Evolutionary conservation across 148 eudicot genomes (phyloP).

Genomic region (Rhododendron griersonianum): DNA sequence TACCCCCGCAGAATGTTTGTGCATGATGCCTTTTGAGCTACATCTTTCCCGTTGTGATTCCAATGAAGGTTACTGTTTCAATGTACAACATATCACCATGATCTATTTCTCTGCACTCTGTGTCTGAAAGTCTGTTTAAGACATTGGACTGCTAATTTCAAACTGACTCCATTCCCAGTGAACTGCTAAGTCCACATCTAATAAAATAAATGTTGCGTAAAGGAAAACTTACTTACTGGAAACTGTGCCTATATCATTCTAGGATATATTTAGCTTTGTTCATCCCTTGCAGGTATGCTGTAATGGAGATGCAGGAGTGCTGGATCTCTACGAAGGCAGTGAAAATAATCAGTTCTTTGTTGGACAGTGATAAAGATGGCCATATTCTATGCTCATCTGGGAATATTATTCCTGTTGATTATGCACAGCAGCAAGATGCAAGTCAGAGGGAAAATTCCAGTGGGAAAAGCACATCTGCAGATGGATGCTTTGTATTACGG

Average conservation of each 20-base stretch:
- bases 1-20: not conserved
- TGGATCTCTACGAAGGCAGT: conserved; percentile 39
- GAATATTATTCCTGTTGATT: conserved; percentile 7
- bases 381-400: conserved; percentile 48
- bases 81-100: not conserved
- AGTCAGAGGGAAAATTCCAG: conserved; percentile 11
- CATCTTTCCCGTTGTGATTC: not conserved
- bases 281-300: conserved; percentile 41
- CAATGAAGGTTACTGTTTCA: not conserved
- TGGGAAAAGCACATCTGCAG: conserved; percentile 18
- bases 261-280: not conserved
- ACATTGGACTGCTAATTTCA: not conserved
- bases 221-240: not conserved
- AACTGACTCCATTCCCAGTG: not conserved
- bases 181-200: not conserved
- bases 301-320: conserved; percentile 32
- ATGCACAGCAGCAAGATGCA: conserved; percentile 16
- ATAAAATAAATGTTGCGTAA: not conserved
- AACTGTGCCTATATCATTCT: not conserved
- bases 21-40: not conserved
- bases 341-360: conserved; percentile 30
- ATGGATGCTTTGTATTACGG: conserved; percentile 49
- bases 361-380: conserved; percentile 24
- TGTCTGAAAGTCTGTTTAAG: not conserved
- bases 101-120: not conserved